Conservation (phyloP, 768 basidiomycete species). For the Lactifluus piperatus region DNA sequence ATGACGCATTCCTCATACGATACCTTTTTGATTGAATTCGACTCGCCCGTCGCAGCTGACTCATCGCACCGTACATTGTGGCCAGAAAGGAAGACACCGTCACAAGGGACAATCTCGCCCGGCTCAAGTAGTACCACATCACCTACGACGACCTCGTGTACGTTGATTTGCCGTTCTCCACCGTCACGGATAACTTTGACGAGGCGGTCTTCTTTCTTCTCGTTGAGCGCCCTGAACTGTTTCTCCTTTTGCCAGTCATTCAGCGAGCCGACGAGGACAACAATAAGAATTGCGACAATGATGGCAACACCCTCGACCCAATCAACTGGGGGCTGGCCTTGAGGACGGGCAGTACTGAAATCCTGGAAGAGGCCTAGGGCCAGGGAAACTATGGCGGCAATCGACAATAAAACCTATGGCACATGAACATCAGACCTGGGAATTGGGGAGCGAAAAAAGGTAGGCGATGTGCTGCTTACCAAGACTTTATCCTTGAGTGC, state of each 20-base stretch:
- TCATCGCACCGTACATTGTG: conserved; percentile 96
- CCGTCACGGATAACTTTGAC: conserved; percentile 52
- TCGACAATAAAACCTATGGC: conserved; percentile 74
- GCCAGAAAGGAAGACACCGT: conserved; percentile 87
- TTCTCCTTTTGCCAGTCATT: conserved; percentile 99
- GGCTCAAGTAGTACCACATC: conserved; percentile 90
- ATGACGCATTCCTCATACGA: conserved; percentile 70
- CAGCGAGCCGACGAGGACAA: conserved; percentile 83
- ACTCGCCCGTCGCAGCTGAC: conserved; percentile 93
- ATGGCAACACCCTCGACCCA: conserved; percentile 96
- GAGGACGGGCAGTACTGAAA: conserved; percentile 60
- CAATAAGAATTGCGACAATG: conserved; percentile 65
- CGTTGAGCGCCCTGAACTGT: conserved; percentile 88
- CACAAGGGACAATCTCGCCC: conserved; percentile 93
- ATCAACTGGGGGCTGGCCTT: conserved; percentile 69
- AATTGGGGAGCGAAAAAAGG: conserved; percentile 2
- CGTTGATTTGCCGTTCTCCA: conserved; percentile 24
- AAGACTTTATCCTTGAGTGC: conserved; percentile 58
- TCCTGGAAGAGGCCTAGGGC: conserved; percentile 93
- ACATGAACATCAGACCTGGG: conserved; percentile 27
- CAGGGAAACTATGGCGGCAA: conserved; percentile 88
- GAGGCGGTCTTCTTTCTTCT: conserved; percentile 89
- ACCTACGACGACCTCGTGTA: conserved; percentile 84
- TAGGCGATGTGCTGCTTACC: conserved; percentile 29
- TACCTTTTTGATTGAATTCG: conserved; percentile 87